Conservation (phyloP, 495 filamentous ascomycete species). For the Aspergillus sclerotiicarbonarius region DNA sequence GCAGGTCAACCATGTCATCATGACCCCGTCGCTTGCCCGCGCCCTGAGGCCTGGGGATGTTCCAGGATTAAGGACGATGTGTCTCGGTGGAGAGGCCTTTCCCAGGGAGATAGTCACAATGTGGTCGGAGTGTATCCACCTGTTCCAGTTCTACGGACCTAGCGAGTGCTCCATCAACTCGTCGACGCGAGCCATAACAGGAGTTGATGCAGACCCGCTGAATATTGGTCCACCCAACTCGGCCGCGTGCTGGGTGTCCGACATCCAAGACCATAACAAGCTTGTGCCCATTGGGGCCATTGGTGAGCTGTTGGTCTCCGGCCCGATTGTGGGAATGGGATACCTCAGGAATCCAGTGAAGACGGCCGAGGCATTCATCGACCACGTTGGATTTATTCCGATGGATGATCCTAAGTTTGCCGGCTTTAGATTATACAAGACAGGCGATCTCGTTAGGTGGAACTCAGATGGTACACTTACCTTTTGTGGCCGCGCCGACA, state of each 20-base stretch:
- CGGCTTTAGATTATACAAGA: slow-evolving; percentile 64
- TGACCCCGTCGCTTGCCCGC: neutral
- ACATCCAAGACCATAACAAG: slow-evolving; percentile 15
- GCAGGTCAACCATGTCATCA: neutral
- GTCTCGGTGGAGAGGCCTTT: neutral
- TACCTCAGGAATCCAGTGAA: slow-evolving; percentile 25
- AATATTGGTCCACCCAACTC: neutral
- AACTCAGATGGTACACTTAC: slow-evolving; percentile 62
- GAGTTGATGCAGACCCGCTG: neutral
- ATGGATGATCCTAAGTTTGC: neutral
- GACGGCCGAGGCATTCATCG: neutral
- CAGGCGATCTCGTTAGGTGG: slow-evolving; percentile 69
- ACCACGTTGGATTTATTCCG: neutral
- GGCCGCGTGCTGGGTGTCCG: slow-evolving; percentile 24
- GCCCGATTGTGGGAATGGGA: slow-evolving; percentile 22
- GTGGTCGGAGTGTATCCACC: neutral
- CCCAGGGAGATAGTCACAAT: neutral
- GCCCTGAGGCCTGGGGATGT: neutral
- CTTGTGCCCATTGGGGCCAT: slow-evolving; percentile 27
- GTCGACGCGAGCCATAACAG: neutral
- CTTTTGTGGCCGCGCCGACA: slow-evolving; percentile 70
- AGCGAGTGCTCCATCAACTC: neutral
- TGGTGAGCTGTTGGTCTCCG: slow-evolving; percentile 30
- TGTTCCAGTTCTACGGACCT: neutral
- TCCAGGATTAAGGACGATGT: neutral